Percentiles rank a stretch among this genome's conserved stretches.
Conservation (phyloP, 495 filamentous ascomycete species). For the Podospora comata region DNA sequence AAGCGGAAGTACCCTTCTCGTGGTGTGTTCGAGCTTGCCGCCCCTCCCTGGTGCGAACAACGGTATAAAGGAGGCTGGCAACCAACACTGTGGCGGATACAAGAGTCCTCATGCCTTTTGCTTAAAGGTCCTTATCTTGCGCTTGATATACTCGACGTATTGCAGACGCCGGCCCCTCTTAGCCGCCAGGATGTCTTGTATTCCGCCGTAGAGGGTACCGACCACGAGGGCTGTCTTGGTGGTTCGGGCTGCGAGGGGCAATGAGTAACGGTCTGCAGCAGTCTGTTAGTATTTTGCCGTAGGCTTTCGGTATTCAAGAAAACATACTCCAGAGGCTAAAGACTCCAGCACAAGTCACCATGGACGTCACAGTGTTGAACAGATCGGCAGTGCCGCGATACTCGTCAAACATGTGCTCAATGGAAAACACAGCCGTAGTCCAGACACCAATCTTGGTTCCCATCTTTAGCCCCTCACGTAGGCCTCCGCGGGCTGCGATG, state of each 20-base stretch:
- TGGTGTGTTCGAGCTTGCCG: not conserved
- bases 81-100: not conserved
- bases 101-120: constrained; percentile 42
- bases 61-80: not conserved
- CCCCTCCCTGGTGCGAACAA: not conserved
- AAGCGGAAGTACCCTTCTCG: not conserved
- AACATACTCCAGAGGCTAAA: constrained; percentile 82
- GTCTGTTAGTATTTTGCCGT: constrained; percentile 15
- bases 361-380: constrained; percentile 72
- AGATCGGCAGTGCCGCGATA: constrained; percentile 69
- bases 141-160: constrained; percentile 66
- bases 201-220: constrained; percentile 75
- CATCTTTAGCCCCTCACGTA: constrained; percentile 73
- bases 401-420: constrained; percentile 82
- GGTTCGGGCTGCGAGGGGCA: constrained; percentile 77
- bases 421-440: constrained; percentile 64
- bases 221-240: constrained; percentile 74
- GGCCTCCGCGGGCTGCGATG: constrained; percentile 65
- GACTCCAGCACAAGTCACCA: constrained; percentile 73
- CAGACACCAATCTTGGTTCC: constrained; percentile 65
- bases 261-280: constrained; percentile 70
- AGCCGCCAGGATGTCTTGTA: constrained; percentile 58
- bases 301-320: too few relatives aligned
- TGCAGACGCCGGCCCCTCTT: constrained; percentile 64
- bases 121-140: constrained; percentile 18